phyloP scores from a whole-genome alignment of 345 rosid species.

The Eucalyptus guilfoylei region DNA sequence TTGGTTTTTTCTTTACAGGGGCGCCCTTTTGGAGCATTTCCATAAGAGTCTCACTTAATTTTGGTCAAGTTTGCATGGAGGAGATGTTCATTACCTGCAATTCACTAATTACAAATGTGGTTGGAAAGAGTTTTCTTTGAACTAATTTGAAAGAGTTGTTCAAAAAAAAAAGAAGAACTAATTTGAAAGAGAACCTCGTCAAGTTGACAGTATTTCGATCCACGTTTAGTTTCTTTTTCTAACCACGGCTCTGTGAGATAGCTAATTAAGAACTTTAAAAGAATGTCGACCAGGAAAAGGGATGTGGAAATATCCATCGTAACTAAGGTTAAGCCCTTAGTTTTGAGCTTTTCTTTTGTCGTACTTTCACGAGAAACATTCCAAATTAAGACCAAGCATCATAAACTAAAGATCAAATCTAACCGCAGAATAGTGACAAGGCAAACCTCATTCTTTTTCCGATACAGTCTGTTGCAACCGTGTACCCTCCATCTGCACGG shows the following conservation, averaged over 20 bases:
- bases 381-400: background rate
- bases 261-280: background rate
- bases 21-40: background rate
- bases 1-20: background rate
- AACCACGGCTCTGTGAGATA: background rate
- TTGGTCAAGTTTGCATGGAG: background rate
- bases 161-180: too few relatives aligned
- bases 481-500: background rate
- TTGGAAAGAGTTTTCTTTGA: background rate
- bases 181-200: background rate
- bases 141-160: background rate
- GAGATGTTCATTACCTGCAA: background rate
- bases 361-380: background rate
- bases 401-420: background rate
- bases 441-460: background rate
- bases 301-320: background rate
- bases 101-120: background rate
- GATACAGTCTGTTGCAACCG: background rate
- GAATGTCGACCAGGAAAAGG: background rate
- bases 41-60: background rate
- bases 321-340: background rate
- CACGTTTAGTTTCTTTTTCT: background rate
- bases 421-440: background rate
- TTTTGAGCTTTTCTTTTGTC: background rate
- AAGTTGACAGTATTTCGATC: background rate